Percentiles rank a stretch among this genome's conserved stretches.
These are phyloP conservation scores for Talaromyces albobiverticillius DNA, from an alignment of 2,329 filamentous ascomycete species.

Conservation along the genomic window DNA sequence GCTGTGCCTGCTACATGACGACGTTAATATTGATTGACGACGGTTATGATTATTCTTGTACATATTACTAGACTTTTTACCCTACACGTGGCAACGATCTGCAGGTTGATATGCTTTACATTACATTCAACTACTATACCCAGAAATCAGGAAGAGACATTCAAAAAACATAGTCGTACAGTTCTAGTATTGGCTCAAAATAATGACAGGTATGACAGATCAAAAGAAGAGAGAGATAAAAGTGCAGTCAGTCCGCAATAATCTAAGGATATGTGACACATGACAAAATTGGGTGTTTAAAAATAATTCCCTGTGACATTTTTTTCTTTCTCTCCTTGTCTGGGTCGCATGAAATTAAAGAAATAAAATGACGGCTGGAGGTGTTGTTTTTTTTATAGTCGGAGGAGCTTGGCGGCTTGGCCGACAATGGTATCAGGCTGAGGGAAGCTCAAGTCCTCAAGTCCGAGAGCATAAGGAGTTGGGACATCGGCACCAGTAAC, in stretches of 20 bases:
- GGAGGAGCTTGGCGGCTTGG: slow-evolving; percentile 85
- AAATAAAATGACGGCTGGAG: not conserved
- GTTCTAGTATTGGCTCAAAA: slow-evolving; percentile 20
- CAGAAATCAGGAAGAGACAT: not conserved
- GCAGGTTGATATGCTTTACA: too few species aligned
- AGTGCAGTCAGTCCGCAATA: slow-evolving; percentile 17
- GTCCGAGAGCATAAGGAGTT: slow-evolving; percentile 87
- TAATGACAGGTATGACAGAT: slow-evolving; percentile 20
- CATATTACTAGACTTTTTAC: not conserved
- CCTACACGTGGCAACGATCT: too few species aligned
- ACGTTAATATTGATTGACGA: not conserved
- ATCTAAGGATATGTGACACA: slow-evolving; percentile 34
- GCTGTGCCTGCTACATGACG: slow-evolving; percentile 11
- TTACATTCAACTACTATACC: not conserved
- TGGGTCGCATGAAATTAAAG: slow-evolving; percentile 1
- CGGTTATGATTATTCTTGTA: not conserved
- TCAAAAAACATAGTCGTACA: slow-evolving; percentile 19
- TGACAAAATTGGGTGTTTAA: slow-evolving; percentile 25
- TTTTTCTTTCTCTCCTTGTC: slow-evolving; percentile 3
- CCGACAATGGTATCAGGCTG: slow-evolving; percentile 82
- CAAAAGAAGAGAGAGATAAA: slow-evolving; percentile 19
- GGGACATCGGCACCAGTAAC: slow-evolving; percentile 97
- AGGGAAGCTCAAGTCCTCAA: slow-evolving; percentile 96
- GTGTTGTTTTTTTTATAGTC: slow-evolving; percentile 55
- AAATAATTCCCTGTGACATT: not conserved